Percentiles rank a stretch among this genome's conserved stretches.
phyloP scores from a whole-genome alignment of 2,329 filamentous ascomycete species.

The Dothideomycetes sp. region DNA sequence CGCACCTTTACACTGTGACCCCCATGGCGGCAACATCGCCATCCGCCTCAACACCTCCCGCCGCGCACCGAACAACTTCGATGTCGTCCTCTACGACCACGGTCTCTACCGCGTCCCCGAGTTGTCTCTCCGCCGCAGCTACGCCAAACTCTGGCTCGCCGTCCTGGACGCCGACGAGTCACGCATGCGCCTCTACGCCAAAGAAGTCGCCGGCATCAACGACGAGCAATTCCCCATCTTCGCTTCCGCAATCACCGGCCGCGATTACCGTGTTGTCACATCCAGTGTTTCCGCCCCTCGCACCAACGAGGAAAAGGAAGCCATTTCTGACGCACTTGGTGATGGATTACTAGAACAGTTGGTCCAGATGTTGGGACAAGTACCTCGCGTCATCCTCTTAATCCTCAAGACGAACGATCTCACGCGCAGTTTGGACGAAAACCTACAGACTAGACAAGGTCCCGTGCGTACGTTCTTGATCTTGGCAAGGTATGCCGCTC shows the following conservation, averaged over 20 bases:
- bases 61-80: slow-evolving; percentile 64
- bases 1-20: slow-evolving; percentile 90
- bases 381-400: slow-evolving; percentile 83
- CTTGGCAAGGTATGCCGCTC: slow-evolving; percentile 53
- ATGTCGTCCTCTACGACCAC: slow-evolving; percentile 93
- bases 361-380: slow-evolving; percentile 76
- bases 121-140: slow-evolving; percentile 64
- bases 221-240: slow-evolving; percentile 92
- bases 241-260: slow-evolving; percentile 88
- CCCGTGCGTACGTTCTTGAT: slow-evolving; percentile 56
- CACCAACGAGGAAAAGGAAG: slow-evolving; percentile 69
- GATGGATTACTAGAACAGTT: slow-evolving; percentile 84
- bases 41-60: slow-evolving; percentile 65
- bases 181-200: slow-evolving; percentile 78
- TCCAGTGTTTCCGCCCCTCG: slow-evolving; percentile 51
- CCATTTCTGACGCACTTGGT: slow-evolving; percentile 73
- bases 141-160: slow-evolving; percentile 95
- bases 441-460: slow-evolving; percentile 62
- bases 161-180: slow-evolving; percentile 82
- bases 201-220: slow-evolving; percentile 78
- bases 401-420: slow-evolving; percentile 98
- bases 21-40: slow-evolving; percentile 91
- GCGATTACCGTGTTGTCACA: slow-evolving; percentile 71
- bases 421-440: slow-evolving; percentile 88
- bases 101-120: slow-evolving; percentile 93